These are phyloP conservation scores for Hypomyces rosellus DNA, from an alignment of 2,329 filamentous ascomycete species.

Conservation along the genomic window DNA sequence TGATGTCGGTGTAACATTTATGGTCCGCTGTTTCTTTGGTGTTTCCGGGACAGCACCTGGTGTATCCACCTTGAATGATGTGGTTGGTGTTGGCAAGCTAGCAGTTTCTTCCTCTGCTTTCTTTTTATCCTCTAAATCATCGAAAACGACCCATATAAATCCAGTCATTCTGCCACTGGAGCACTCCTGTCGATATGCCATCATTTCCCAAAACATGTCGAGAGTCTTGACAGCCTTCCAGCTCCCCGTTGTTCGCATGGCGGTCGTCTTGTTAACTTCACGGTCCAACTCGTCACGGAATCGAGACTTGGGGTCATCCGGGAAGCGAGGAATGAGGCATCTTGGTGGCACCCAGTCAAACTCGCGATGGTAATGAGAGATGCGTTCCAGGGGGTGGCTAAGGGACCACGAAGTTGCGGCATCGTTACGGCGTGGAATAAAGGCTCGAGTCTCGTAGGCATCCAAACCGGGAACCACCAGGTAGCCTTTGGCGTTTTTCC, in stretches of 20 bases:
- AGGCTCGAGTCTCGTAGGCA: slow-evolving; percentile 68
- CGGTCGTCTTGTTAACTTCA: slow-evolving; percentile 56
- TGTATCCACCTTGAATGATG: slow-evolving; percentile 21
- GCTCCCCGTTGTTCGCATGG: slow-evolving; percentile 51
- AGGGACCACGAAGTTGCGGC: slow-evolving; percentile 58
- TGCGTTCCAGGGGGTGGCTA: slow-evolving; percentile 61
- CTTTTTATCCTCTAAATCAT: slow-evolving; percentile 35
- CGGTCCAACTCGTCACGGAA: slow-evolving; percentile 87
- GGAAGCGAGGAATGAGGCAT: slow-evolving; percentile 83
- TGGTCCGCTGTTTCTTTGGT: slow-evolving; percentile 24
- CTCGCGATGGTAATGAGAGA: slow-evolving; percentile 56
- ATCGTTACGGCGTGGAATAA: slow-evolving; percentile 53
- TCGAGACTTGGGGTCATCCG: slow-evolving; percentile 90
- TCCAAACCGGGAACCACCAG: slow-evolving; percentile 85
- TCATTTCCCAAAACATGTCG: slow-evolving; percentile 97
- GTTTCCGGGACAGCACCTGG: slow-evolving; percentile 22
- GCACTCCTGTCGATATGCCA: slow-evolving; percentile 94
- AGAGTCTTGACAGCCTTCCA: slow-evolving; percentile 82
- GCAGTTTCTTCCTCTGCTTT: slow-evolving; percentile 2
- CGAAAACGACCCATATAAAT: slow-evolving; percentile 89
- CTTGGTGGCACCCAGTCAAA: slow-evolving; percentile 62
- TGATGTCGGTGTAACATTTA: slow-evolving; percentile 23
- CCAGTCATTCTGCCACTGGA: slow-evolving; percentile 87
- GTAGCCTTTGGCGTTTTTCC: slow-evolving; percentile 62
- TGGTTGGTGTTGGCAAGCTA: slow-evolving; percentile 20